Base-by-base conservation (phyloP, 1,139 yeast genomes). In the Saccharomycopsis phalli region DNA sequence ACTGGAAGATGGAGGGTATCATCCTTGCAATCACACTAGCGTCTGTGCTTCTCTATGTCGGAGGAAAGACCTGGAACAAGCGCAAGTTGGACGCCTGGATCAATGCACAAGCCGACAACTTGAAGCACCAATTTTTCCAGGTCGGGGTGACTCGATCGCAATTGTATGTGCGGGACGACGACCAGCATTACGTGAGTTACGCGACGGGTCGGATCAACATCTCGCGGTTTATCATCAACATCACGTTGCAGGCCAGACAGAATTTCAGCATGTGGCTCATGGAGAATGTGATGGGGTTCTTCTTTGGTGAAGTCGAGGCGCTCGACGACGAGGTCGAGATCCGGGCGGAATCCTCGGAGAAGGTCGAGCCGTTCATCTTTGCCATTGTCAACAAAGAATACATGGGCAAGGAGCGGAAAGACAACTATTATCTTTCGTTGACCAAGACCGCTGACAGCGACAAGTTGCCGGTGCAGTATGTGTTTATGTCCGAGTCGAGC, bases 181-280 rank as follows among this genome's bases (percentile, higher is more conserved):
- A 81, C 35, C 81, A 83, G 54, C 69, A 74, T 46, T 87, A 62
- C 59, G 66, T 91, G 14, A 68, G 86, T 36, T 91, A 84, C 59
- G 95, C 96, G 34, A 72, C 94, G 44, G 98, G 98, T 49, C 77
- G 98, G 59, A 66, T 74, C 48, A 81, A 83, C 59, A 71, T 91
- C 49, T 76, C 75, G 48, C 69, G 73, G 47, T 65, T 86, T 45
- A 63, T 71, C 44, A 68, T 81, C 42, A 74, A 70, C 49, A 67
- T 87, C 57, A 72, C 69, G 46, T 69, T 87, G 60, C 67, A 74
- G 50, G 77, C 94, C 47, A 81, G 98, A 64, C 88, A 86, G 59
- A 91, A 88, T 61, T 53, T 81, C 31, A 66, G 84, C 50, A 66
- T 82, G 51, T 71, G 79, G 72, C 32, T 66, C 40, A 56, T 74